Evolutionary conservation across 129 eudicot genomes (phyloP).

Genomic region (Chrysanthemum makinoi): DNA sequence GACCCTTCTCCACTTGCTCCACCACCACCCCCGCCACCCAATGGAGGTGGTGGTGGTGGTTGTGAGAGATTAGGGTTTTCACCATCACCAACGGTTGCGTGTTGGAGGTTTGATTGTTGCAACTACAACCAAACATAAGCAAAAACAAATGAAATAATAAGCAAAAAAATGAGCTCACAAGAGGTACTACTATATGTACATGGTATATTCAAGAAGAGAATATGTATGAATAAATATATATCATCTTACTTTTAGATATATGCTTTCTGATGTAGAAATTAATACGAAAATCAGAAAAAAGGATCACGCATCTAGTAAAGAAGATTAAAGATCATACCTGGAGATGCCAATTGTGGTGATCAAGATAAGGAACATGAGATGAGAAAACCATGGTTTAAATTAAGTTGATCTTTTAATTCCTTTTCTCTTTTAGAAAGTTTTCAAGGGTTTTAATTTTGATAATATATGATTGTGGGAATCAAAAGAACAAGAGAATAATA

Average conservation of each 20-base stretch:
- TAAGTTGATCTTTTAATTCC: slow-evolving; percentile 28
- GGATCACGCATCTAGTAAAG: slow-evolving; percentile 29
- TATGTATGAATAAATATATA: slow-evolving; percentile 41
- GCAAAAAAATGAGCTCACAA: slow-evolving; percentile 12
- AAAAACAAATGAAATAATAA: background rate
- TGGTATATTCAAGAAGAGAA: slow-evolving; percentile 55
- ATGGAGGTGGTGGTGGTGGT: slow-evolving; percentile 35
- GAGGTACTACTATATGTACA: slow-evolving; percentile 22
- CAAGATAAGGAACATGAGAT: slow-evolving; percentile 57
- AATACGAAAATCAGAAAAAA: slow-evolving; percentile 19
- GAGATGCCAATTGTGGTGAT: slow-evolving; percentile 71
- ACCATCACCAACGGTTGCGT: slow-evolving; percentile 18
- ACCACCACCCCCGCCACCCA: slow-evolving; percentile 24
- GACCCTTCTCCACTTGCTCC: slow-evolving; percentile 39
- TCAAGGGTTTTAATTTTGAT: slow-evolving; percentile 47
- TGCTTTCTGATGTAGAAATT: slow-evolving; percentile 29
- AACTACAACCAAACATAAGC: slow-evolving; percentile 30
- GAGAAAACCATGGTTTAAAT: slow-evolving; percentile 61
- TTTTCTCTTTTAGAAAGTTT: slow-evolving; percentile 54
- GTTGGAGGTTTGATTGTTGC: slow-evolving; percentile 48
- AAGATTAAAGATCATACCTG: slow-evolving; percentile 55
- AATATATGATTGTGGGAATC: slow-evolving; percentile 50
- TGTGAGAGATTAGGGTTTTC: slow-evolving; percentile 38
- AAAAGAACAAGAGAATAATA: slow-evolving; percentile 46
- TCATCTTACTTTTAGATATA: slow-evolving; percentile 27